Evolutionary conservation across 208 protist species (phyloP), one percentile per base, ranked within the genome.

Genomic region (Crithidia brevicula): DNA sequence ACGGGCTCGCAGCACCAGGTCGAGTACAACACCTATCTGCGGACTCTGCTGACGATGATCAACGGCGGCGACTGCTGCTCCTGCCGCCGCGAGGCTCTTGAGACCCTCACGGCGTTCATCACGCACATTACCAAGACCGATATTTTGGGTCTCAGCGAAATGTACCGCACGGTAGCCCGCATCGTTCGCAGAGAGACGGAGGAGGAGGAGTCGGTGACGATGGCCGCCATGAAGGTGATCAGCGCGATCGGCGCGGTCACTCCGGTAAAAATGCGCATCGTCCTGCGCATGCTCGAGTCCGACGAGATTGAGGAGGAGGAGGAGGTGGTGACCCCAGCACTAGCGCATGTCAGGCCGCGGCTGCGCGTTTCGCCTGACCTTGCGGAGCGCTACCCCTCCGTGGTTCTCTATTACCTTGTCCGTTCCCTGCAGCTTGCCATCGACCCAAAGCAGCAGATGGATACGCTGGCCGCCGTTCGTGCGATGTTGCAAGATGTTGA

Each of bases 181-280:
- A 94, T 94, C 72, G 84, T 96, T 27, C 86, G 91, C 30, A 72
- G 79, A 56, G 86, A 93, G 57, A 79, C 75, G 30, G 88, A 94
- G 51, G 89, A 96, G 58, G 80, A 88, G 47, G 78, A 90, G 38
- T 60, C 58, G 33, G 83, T 94, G 31, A 89, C 79, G 38, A 72
- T 83, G 20, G 79, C 85, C 1, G 86, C 92, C 18, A 82, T 94
- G 77, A 83, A 83, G 65, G 85, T 81, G 40, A 47, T 96, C 16
- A 90, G 89, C 74, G 82, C 83, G 1, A 83, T 96, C 16, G 92
- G 92, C n/a, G 92, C 92, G 23, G 79, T 90, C 52, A 88, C 89
- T 43, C 87, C 89, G 23, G 80, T 93, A 15, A 92, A 88, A 64
- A 86, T 94, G 52, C 76, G 88, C 15, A 57, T 68, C 25, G 71